Conservation (phyloP, 2,329 filamentous ascomycete species). For the Trichothecium sympodiale region DNA sequence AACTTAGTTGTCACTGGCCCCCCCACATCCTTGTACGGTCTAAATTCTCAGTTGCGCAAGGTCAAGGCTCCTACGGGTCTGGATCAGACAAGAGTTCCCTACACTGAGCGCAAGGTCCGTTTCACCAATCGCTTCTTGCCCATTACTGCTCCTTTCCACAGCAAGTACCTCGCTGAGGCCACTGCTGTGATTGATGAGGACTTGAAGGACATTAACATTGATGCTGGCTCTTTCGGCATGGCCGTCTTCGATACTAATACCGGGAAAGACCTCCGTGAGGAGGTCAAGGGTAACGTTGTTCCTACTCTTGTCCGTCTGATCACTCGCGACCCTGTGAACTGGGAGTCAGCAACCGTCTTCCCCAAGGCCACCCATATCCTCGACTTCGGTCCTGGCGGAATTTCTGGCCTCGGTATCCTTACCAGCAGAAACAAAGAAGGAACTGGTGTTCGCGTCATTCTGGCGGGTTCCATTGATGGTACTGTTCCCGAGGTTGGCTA, state of each 20-base stretch:
- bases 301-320: conserved; percentile 85
- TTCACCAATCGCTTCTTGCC: conserved; percentile 96
- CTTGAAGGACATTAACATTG: conserved; percentile 69
- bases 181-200: conserved; percentile 78
- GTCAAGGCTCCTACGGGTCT: conserved; percentile 96
- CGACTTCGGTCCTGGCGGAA: conserved; percentile 93
- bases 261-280: conserved; percentile 68
- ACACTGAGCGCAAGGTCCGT: conserved; percentile 90
- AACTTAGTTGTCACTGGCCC: conserved; percentile 96
- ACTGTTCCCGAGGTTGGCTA: conserved; percentile 88
- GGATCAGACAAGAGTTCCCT: conserved; percentile 88
- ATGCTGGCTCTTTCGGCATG: conserved; percentile 63
- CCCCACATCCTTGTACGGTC: conserved; percentile 88
- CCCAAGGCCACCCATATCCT: conserved; percentile 84
- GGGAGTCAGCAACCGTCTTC: conserved; percentile 92
- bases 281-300: conserved; percentile 67
- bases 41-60: conserved; percentile 90
- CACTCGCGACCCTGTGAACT: conserved; percentile 86
- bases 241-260: conserved; percentile 86
- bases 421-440: conserved; percentile 99
- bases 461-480: conserved; percentile 87
- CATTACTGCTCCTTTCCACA: conserved; percentile 97
- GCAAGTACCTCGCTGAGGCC: conserved; percentile 78
- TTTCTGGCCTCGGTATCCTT: conserved; percentile 88
- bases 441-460: conserved; percentile 89